Conservation (phyloP, 306 rosid genomes). For the Cicer pinnatifidum region DNA sequence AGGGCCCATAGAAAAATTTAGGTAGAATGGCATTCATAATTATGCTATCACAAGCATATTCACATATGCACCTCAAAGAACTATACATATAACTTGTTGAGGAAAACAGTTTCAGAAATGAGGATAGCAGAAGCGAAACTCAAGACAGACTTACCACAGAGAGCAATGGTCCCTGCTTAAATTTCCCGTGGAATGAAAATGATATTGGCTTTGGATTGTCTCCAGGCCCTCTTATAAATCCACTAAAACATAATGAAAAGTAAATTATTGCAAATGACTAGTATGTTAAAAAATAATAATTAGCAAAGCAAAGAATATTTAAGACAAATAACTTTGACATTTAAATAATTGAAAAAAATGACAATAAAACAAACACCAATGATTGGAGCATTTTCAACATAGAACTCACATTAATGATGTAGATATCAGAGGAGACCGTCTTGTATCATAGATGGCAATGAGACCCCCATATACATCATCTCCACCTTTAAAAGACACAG, state of each 20-base stretch:
- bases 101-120: background rate
- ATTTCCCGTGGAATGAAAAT: slow-evolving; percentile 80
- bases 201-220: slow-evolving; percentile 76
- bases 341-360: background rate
- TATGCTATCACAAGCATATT: background rate
- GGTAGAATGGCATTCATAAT: slow-evolving; percentile 1
- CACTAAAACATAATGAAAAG: slow-evolving; percentile 55
- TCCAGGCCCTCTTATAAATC: slow-evolving; percentile 97
- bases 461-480: slow-evolving; percentile 78
- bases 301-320: slow-evolving; percentile 1
- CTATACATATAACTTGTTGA: background rate
- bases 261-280: slow-evolving; percentile 22
- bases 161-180: slow-evolving; percentile 92
- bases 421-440: slow-evolving; percentile 74
- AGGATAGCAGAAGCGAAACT: slow-evolving; percentile 24
- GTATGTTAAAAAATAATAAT: background rate
- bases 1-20: background rate
- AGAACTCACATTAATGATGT: slow-evolving; percentile 82
- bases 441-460: slow-evolving; percentile 82
- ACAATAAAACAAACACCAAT: background rate
- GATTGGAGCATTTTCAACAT: slow-evolving; percentile 31
- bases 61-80: background rate
- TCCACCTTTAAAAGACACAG: slow-evolving; percentile 80
- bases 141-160: slow-evolving; percentile 70
- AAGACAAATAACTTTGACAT: slow-evolving; percentile 21